Evolutionary conservation across 2,329 filamentous ascomycete genomes (phyloP).

Genomic region (Aspergillus sergii): DNA sequence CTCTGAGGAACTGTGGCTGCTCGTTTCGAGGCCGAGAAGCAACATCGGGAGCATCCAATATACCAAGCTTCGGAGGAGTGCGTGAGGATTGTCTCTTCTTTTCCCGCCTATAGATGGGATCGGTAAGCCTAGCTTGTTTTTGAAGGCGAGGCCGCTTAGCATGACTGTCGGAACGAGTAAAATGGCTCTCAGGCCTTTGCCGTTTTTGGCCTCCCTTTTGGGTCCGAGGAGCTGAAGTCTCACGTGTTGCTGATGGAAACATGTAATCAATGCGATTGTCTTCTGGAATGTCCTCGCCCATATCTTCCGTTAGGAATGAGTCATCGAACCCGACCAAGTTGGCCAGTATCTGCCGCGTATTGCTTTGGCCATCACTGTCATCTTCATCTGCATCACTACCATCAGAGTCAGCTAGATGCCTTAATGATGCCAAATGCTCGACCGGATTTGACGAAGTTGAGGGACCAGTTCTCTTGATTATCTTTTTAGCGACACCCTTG

Average conservation of each 20-base stretch:
- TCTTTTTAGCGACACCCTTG: constrained; percentile 39
- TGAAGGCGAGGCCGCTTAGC: constrained; percentile 30
- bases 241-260: constrained; percentile 35
- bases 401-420: constrained; percentile 32
- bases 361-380: constrained; percentile 7
- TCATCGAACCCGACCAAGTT: constrained; percentile 25
- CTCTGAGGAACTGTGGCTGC: constrained; percentile 57
- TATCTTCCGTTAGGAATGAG: constrained; percentile 24
- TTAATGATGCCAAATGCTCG: constrained; percentile 19
- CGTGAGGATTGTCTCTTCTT: constrained; percentile 26
- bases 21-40: constrained; percentile 27
- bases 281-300: constrained; percentile 40
- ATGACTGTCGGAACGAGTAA: constrained; percentile 8
- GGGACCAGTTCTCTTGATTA: constrained; percentile 28
- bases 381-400: constrained; percentile 31
- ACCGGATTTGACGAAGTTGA: constrained; percentile 16
- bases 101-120: constrained; percentile 29
- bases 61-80: constrained; percentile 43
- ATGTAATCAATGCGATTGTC: constrained; percentile 48
- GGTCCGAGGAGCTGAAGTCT: constrained; percentile 13
- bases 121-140: constrained; percentile 41
- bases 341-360: constrained; percentile 17
- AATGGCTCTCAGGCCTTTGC: constrained; percentile 6
- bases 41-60: constrained; percentile 54
- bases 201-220: constrained; percentile 26